These are phyloP conservation scores for Pyrrhoderma lamaoense DNA, from an alignment of 1,284 basidiomycete genomes.

Conservation along the genomic window DNA sequence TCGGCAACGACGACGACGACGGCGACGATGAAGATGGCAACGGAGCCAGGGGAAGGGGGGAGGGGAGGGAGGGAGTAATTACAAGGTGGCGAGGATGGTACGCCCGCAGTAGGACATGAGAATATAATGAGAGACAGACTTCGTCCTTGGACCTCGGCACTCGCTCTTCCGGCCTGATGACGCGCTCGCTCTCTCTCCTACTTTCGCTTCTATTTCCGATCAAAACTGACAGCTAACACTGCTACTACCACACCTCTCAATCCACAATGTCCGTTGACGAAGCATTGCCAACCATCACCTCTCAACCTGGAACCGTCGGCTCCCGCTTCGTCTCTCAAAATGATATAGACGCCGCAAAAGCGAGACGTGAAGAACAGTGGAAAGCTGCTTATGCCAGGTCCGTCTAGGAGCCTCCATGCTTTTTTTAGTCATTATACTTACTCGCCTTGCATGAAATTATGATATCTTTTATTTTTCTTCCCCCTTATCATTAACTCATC, in stretches of 20 bases:
- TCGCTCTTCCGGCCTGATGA: too few species aligned
- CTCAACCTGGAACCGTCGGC: slow-evolving; percentile 48
- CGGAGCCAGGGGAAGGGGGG: neutral
- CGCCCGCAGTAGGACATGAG: too few species aligned
- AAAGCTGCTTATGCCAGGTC: slow-evolving; percentile 87
- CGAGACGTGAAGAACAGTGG: slow-evolving; percentile 80
- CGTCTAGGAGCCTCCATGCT: slow-evolving; percentile 19
- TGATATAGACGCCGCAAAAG: slow-evolving; percentile 74
- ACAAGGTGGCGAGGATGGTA: too few species aligned
- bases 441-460: slow-evolving; percentile 6
- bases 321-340: slow-evolving; percentile 74
- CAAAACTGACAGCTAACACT: neutral
- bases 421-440: slow-evolving; percentile 1
- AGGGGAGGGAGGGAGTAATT: neutral
- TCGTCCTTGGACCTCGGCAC: neutral
- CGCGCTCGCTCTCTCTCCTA: neutral
- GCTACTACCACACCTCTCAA: neutral
- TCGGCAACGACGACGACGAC: slow-evolving; percentile 1
- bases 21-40: neutral
- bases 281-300: slow-evolving; percentile 57
- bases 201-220: slow-evolving; percentile 1
- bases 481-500: neutral
- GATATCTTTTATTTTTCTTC: neutral
- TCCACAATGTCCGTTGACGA: slow-evolving; percentile 29
- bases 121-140: neutral